Evolutionary conservation across 148 eudicot species (phyloP), one percentile per base, ranked within the genome.

Genomic region (Rheum nobile): DNA sequence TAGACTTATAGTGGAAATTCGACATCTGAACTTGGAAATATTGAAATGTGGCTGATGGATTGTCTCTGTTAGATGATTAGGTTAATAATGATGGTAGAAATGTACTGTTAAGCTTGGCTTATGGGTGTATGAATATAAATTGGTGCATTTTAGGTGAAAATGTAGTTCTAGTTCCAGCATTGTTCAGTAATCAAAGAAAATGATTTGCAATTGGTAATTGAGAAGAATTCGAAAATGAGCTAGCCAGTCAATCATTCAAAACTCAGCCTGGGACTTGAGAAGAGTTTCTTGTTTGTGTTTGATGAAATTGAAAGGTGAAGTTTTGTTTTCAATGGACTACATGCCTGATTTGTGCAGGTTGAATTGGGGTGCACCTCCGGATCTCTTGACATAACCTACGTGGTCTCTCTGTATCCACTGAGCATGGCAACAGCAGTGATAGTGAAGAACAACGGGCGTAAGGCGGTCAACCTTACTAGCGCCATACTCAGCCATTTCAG

Each of bases 351-450:
- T 32, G 39, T 13, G 61, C 82, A 93, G 98, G 96, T 93, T 16
- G 98, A 93, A 77, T 81, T 91, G 78, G 79, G 92, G 73, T 86
- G 88, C 86, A 87, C 39, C 41, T 83, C 88, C 48, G 92, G 94
- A 79, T 75, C 44, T 43, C 87, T 93, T 1, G 95, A 86, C 26
- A 75, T 93, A 39, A 87, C 82, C 31, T 91, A 93, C 75, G 89
- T 93, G 0, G 85, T 93, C 8, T 86, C 98, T 4, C 84, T 93
- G 38, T 93, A 91, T 72, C 85, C 88, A 0, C 78, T 82, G 47
- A 89, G 94, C 91, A 84, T 93, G 81, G 94, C 97, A 77, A 84
- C 98, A 68, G 96, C 98, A 59, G 86, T 93, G 0, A 82, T 87
- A 69, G 88, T 93, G 65, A 86, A 93, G 79, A 93, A 93, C 87